phyloP scores from a whole-genome alignment of 257 asterid genomes.

The Salvia rosmarinus region DNA sequence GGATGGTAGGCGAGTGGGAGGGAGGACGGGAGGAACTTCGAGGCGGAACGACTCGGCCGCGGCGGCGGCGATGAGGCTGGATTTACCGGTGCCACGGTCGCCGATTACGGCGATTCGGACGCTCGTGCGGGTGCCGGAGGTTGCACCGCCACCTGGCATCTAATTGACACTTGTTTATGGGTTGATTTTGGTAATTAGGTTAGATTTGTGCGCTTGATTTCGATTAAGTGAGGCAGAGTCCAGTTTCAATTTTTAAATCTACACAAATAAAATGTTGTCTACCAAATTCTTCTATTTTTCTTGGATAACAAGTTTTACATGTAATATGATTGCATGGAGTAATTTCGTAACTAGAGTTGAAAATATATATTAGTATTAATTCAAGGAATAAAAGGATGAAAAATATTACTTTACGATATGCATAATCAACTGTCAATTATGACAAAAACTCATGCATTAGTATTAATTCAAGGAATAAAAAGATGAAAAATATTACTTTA shows the following conservation, averaged over 20 bases:
- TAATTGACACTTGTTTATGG: slow-evolving; percentile 34
- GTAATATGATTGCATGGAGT: no score
- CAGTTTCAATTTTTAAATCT: not conserved
- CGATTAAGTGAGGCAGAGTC: not conserved
- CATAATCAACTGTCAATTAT: no score
- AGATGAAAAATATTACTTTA: no score
- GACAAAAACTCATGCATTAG: no score
- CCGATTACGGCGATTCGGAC: slow-evolving; percentile 93
- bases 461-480: no score
- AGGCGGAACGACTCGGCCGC: slow-evolving; percentile 80
- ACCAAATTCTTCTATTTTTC: not conserved
- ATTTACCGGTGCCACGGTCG: slow-evolving; percentile 94
- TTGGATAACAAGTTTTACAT: not conserved
- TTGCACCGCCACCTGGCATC: slow-evolving; percentile 59
- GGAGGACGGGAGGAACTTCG: slow-evolving; percentile 89
- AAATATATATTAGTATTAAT: no score
- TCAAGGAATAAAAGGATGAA: no score
- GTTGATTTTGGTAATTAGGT: slow-evolving; percentile 25
- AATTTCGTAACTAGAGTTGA: no score
- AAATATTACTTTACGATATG: no score
- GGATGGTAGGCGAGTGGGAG: slow-evolving; percentile 93
- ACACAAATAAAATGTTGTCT: not conserved
- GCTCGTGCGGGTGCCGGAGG: slow-evolving; percentile 60
- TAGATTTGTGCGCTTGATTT: slow-evolving; percentile 27
- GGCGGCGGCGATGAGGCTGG: slow-evolving; percentile 90